A percentile compares a stretch with the other conserved stretches of the same genome.
phyloP scores from a whole-genome alignment of 2,329 filamentous ascomycete genomes.

The Colletotrichum tofieldiae region DNA sequence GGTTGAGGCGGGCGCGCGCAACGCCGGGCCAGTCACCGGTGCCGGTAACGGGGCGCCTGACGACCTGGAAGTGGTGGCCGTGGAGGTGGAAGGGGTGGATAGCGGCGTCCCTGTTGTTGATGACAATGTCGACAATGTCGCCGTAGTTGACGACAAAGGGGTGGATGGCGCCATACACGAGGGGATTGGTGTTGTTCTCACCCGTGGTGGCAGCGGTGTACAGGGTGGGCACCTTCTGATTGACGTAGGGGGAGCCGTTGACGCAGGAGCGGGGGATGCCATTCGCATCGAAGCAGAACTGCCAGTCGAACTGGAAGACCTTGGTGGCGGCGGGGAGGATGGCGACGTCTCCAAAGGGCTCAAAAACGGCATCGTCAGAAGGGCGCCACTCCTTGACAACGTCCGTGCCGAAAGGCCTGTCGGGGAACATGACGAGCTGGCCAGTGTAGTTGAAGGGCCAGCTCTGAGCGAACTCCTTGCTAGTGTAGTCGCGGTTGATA shows the following conservation, averaged over 20 bases:
- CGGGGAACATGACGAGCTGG: conserved; percentile 57
- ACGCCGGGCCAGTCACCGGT: conserved; percentile 55
- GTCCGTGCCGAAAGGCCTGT: conserved; percentile 49
- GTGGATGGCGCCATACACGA: conserved; percentile 61
- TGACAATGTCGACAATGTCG: conserved; percentile 62
- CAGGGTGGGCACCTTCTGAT: conserved; percentile 78
- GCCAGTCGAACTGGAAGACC: conserved; percentile 69
- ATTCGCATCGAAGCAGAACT: conserved; percentile 73
- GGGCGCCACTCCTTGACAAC: conserved; percentile 61
- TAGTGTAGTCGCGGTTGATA: conserved; percentile 59
- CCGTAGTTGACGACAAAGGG: conserved; percentile 57
- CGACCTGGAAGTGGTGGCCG: conserved; percentile 70
- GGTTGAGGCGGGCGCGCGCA: conserved; percentile 47
- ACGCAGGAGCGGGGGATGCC: conserved; percentile 74
- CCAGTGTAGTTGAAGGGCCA: conserved; percentile 62
- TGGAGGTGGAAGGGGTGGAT: conserved; percentile 69
- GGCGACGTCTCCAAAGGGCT: conserved; percentile 67
- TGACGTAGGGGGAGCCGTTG: conserved; percentile 78
- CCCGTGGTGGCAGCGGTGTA: conserved; percentile 78
- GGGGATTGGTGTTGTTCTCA: conserved; percentile 57
- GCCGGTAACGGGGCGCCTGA: conserved; percentile 57
- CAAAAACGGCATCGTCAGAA: conserved; percentile 74
- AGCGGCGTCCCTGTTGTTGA: conserved; percentile 65
- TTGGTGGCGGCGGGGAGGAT: conserved; percentile 69
- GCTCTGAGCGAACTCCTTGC: conserved; percentile 44